phyloP scores from a whole-genome alignment of 805 yeast genomes.

The Wickerhamiella azymoides region DNA sequence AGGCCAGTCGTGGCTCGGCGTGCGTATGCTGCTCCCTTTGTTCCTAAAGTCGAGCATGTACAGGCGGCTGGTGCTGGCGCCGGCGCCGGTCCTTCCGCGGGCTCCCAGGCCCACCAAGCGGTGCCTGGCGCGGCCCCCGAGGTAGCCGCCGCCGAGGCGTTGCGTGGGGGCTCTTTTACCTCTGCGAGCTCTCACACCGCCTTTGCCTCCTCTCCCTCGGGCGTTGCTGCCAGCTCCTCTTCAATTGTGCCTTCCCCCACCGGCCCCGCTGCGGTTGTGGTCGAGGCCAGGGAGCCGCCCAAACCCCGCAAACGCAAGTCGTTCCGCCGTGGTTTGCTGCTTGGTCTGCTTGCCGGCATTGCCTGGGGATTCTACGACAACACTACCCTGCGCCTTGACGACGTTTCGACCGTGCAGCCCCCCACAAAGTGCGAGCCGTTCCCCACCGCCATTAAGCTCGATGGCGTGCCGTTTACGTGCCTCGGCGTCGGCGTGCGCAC shows the following conservation, averaged over 20 bases:
- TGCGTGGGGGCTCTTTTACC: too few species aligned
- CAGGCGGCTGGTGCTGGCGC: neutral
- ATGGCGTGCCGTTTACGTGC: constrained; percentile 33
- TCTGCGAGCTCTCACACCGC: too few species aligned
- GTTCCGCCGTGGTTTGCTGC: constrained; percentile 8
- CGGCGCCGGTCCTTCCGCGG: neutral
- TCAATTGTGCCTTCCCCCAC: neutral
- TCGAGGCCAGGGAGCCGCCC: neutral
- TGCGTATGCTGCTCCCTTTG: neutral
- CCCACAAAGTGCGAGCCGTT: constrained; percentile 26
- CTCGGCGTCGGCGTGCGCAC: constrained; percentile 72
- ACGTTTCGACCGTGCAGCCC: constrained; percentile 19
- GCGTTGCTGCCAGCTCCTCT: too few species aligned
- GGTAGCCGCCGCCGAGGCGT: too few species aligned
- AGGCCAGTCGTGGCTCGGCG: neutral
- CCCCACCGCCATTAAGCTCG: constrained; percentile 19
- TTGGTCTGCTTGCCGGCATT: constrained; percentile 11
- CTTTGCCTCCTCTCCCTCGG: too few species aligned
- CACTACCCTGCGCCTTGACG: constrained; percentile 4
- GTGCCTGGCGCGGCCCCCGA: too few species aligned
- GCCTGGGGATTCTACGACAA: constrained; percentile 9
- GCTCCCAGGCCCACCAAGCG: too few species aligned
- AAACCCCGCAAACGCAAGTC: neutral
- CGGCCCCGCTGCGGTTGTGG: neutral
- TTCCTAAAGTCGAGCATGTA: neutral